Base-by-base conservation (phyloP, 2,329 filamentous ascomycete genomes). In the Neofusicoccum sp. region DNA sequence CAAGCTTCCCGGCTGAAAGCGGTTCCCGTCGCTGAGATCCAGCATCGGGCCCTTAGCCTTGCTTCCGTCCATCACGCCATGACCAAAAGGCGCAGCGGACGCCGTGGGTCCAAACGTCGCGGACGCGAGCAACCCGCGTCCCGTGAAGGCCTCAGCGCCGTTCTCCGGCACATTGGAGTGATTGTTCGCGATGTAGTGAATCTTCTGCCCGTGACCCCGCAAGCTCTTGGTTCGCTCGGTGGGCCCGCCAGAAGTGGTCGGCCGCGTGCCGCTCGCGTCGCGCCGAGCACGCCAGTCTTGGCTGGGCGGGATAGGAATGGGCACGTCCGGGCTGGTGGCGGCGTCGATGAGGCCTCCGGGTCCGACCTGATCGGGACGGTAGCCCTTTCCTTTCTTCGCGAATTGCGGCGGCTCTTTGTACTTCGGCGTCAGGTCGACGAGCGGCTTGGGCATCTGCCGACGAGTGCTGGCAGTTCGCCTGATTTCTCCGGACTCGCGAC, bases 381-480 rank as follows among this genome's bases (percentile, higher is more conserved):
- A 78, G 3, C 84, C 85, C 62, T 81, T 81, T 14, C 81, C 78
- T 51, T 83, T 82, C 48, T 78, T 79, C 58, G 78, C 73, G 68
- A 82, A 81, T 71, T 87, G 80, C 16, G 87, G 87, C 6, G 86
- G 81, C 63, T 89, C 86, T 53, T 82, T 79, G 68, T 87, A 89
- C 51, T 80, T 78, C 0, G 86, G 85, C 0, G 86, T 86, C 41
- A 91, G 79, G 67, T 90, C 89, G 31, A 92, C 75, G 5, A 92
- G 79, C 1, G 89, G 88, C 63, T 85, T 86, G 2, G 80, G 79
- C 66, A 73, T 76, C 14, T 48, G 56, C 58, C 61, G 65, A 6
- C 73, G 71, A 49, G 69, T 74, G 1, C 82, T 83, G n/a, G 71
- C 73, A n/a, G 77, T 77, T 53, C 80, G 77, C 41, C 74, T 73